Evolutionary conservation across 345 rosid species (phyloP).

Genomic region (Hypericum androsaemum): DNA sequence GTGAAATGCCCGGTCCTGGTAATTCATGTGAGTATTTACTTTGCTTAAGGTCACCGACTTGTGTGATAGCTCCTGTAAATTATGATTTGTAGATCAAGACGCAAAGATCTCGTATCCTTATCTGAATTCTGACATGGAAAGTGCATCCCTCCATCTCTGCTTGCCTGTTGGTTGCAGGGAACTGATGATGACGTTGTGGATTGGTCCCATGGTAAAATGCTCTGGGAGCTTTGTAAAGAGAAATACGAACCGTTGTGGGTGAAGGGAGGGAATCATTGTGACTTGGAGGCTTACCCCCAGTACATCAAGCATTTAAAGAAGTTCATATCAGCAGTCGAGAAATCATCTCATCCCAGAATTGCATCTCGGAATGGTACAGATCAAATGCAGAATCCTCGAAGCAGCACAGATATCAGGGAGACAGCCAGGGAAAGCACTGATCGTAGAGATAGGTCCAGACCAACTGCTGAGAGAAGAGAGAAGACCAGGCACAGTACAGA

Average conservation of each 20-base stretch:
- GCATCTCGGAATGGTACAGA: constrained; percentile 27
- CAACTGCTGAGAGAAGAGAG: constrained; percentile 44
- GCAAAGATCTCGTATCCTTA: not conserved
- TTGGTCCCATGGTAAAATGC: constrained; percentile 84
- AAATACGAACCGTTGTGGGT: constrained; percentile 90
- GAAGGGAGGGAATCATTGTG: constrained; percentile 89
- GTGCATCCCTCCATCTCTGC: not conserved
- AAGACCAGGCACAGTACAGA: constrained; percentile 51
- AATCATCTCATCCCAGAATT: constrained; percentile 32
- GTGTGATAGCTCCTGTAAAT: constrained; percentile 70
- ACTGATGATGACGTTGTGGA: constrained; percentile 86
- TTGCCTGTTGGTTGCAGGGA: constrained; percentile 41
- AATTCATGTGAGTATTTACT: constrained; percentile 51
- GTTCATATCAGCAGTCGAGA: constrained; percentile 68
- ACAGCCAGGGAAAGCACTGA: not conserved
- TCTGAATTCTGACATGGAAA: constrained; percentile 8
- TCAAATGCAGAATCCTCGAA: constrained; percentile 16
- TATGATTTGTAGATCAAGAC: constrained; percentile 64
- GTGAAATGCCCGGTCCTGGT: constrained; percentile 73
- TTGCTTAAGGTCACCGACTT: not conserved
- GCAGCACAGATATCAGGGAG: not conserved
- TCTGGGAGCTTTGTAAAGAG: constrained; percentile 76
- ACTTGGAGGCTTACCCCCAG: constrained; percentile 72
- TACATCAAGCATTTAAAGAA: constrained; percentile 81
- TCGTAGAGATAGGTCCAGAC: constrained; percentile 16